Conservation (phyloP, 352 stramenopile species). For the Pythium apleroticum region DNA sequence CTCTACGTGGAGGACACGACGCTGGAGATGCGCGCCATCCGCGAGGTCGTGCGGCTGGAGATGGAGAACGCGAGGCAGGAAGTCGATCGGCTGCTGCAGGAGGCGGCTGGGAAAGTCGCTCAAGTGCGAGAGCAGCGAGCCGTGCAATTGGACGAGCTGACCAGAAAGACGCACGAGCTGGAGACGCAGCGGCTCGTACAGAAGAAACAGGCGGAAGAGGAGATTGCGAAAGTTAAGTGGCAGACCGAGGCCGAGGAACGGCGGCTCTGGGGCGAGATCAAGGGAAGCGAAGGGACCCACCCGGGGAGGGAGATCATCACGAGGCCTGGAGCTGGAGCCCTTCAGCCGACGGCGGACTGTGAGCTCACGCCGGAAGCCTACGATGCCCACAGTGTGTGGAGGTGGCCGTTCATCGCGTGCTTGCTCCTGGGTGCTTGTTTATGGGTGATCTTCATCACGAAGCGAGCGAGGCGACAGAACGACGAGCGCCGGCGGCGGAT, state of each 20-base stretch:
- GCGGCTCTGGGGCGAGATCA: background rate
- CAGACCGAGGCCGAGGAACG: background rate
- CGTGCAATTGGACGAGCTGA: background rate
- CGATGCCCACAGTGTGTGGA: background rate
- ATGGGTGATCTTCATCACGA: background rate
- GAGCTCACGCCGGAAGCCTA: too few relatives aligned
- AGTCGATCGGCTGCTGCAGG: slow-evolving; percentile 13
- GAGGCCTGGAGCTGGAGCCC: background rate
- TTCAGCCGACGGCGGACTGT: background rate
- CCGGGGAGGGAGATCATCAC: background rate
- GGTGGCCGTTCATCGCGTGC: slow-evolving; percentile 5
- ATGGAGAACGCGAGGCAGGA: slow-evolving; percentile 25
- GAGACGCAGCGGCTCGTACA: background rate
- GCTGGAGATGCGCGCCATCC: slow-evolving; percentile 25
- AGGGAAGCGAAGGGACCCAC: background rate
- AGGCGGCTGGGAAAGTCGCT: slow-evolving; percentile 22
- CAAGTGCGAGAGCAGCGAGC: background rate
- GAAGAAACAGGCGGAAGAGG: background rate
- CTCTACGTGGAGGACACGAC: slow-evolving; percentile 27
- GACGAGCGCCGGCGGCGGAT: slow-evolving; percentile 6
- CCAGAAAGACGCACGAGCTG: slow-evolving; percentile 1
- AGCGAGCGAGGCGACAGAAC: background rate
- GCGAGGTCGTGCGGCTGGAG: slow-evolving; percentile 30
- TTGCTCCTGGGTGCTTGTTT: slow-evolving; percentile 9
- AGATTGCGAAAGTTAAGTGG: slow-evolving; percentile 1